Percentiles rank a stretch among this genome's conserved stretches.
phyloP scores from a whole-genome alignment of 2,329 filamentous ascomycete species.

The Fusarium camptoceras region DNA sequence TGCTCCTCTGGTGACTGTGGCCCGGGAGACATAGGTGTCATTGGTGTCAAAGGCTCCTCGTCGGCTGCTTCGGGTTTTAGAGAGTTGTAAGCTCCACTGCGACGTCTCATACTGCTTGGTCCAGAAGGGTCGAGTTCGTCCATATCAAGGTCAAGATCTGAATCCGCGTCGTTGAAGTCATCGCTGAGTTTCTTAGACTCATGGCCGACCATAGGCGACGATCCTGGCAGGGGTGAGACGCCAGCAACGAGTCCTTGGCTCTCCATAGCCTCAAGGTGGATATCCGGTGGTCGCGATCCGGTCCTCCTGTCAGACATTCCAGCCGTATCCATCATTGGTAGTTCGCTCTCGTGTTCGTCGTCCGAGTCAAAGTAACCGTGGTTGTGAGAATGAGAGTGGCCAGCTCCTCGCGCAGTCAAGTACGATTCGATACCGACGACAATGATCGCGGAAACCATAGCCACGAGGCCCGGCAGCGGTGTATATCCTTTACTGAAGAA shows the following conservation, averaged over 20 bases:
- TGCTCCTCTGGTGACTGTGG: slow-evolving; percentile 65
- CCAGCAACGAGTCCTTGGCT: slow-evolving; percentile 68
- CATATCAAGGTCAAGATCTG: slow-evolving; percentile 69
- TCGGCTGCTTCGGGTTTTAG: slow-evolving; percentile 47
- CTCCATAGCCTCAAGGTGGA: slow-evolving; percentile 64
- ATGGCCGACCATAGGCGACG: slow-evolving; percentile 55
- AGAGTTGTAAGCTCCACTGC: slow-evolving; percentile 49
- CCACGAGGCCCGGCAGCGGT: slow-evolving; percentile 83
- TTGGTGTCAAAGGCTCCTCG: slow-evolving; percentile 45
- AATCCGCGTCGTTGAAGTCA: slow-evolving; percentile 59
- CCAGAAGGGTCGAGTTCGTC: slow-evolving; percentile 67
- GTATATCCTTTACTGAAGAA: slow-evolving; percentile 85
- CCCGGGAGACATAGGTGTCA: slow-evolving; percentile 42
- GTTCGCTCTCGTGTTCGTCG: slow-evolving; percentile 52
- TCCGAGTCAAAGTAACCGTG: slow-evolving; percentile 63
- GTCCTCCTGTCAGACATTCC: slow-evolving; percentile 55
- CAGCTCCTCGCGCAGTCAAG: slow-evolving; percentile 77
- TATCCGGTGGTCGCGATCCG: slow-evolving; percentile 59
- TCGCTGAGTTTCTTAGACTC: slow-evolving; percentile 48
- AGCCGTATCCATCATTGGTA: slow-evolving; percentile 42
- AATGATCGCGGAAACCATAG: slow-evolving; percentile 83
- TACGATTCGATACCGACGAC: slow-evolving; percentile 92
- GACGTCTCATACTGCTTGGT: slow-evolving; percentile 37
- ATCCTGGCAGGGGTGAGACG: slow-evolving; percentile 68
- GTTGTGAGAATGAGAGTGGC: slow-evolving; percentile 69